phyloP scores from a whole-genome alignment of 805 yeast genomes.

The Yarrowia divulgata region DNA sequence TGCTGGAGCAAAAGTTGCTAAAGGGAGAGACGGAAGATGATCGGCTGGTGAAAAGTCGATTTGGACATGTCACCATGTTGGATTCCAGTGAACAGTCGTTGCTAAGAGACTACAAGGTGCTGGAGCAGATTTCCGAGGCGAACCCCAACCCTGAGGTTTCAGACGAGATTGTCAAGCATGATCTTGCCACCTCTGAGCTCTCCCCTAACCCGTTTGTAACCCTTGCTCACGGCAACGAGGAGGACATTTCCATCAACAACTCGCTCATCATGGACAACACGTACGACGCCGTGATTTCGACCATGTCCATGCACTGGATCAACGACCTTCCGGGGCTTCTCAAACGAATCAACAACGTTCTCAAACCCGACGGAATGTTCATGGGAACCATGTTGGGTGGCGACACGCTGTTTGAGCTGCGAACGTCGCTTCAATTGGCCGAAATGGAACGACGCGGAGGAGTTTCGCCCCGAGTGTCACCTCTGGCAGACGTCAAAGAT shows the following conservation, averaged over 20 bases:
- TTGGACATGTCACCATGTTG: constrained; percentile 66
- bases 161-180: background rate
- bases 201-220: constrained; percentile 54
- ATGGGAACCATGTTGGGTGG: constrained; percentile 84
- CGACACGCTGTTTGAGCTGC: constrained; percentile 81
- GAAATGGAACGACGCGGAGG: constrained; percentile 83
- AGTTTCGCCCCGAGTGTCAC: constrained; percentile 79
- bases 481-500: constrained; percentile 79
- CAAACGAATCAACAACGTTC: constrained; percentile 60
- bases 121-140: background rate
- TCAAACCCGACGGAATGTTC: constrained; percentile 82
- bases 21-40: constrained; percentile 60
- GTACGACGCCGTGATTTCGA: constrained; percentile 76
- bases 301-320: constrained; percentile 81
- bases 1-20: constrained; percentile 56
- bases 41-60: constrained; percentile 58
- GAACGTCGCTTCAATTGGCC: constrained; percentile 81
- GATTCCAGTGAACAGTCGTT: constrained; percentile 67
- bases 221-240: constrained; percentile 67
- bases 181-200: background rate
- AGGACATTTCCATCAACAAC: constrained; percentile 47
- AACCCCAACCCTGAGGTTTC: constrained; percentile 8
- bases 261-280: constrained; percentile 53
- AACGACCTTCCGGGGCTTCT: constrained; percentile 79
- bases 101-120: constrained; percentile 54